phyloP scores from a whole-genome alignment of 192 early-diverging fungal species.

The Ramicandelaber brevisporus region DNA sequence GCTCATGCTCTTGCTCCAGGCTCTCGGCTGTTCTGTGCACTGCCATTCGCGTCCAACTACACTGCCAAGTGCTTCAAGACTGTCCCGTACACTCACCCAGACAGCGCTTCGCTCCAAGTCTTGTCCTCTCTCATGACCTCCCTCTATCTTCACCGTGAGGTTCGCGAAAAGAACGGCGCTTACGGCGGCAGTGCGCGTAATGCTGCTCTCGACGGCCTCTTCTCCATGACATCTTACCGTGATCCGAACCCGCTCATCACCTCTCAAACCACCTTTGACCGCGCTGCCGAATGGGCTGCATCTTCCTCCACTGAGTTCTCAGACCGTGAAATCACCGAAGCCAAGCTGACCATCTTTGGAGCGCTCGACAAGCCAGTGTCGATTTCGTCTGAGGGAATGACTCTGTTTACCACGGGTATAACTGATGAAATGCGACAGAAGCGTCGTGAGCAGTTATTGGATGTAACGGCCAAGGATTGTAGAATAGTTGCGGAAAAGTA shows the following conservation, averaged over 20 bases:
- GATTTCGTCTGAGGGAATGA: constrained; percentile 62
- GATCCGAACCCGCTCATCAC: constrained; percentile 61
- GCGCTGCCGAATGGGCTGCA: constrained; percentile 36
- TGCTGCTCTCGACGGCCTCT: constrained; percentile 42
- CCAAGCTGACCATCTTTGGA: constrained; percentile 75
- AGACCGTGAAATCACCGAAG: constrained; percentile 55
- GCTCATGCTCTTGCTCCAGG: constrained; percentile 3
- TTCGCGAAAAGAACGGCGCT: constrained; percentile 89
- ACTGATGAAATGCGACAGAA: constrained; percentile 67
- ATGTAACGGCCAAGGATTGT: constrained; percentile 34
- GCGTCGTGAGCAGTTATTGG: constrained; percentile 54
- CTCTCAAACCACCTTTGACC: constrained; percentile 34
- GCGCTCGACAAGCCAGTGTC: constrained; percentile 61
- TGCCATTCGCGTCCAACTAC: constrained; percentile 75
- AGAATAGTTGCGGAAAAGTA: constrained; percentile 44
- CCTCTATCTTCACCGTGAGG: constrained; percentile 81
- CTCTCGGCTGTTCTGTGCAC: constrained; percentile 42
- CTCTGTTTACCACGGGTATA: constrained; percentile 47
- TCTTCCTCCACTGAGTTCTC: constrained; percentile 15
- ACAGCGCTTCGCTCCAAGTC: constrained; percentile 51
- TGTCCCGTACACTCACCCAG: constrained; percentile 64
- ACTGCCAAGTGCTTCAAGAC: constrained; percentile 40
- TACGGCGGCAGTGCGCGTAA: constrained; percentile 78
- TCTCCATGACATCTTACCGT: constrained; percentile 81
- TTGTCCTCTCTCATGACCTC: constrained; percentile 62